Conservation (phyloP, 768 basidiomycete species). For the Pisolithus tinctorius region DNA sequence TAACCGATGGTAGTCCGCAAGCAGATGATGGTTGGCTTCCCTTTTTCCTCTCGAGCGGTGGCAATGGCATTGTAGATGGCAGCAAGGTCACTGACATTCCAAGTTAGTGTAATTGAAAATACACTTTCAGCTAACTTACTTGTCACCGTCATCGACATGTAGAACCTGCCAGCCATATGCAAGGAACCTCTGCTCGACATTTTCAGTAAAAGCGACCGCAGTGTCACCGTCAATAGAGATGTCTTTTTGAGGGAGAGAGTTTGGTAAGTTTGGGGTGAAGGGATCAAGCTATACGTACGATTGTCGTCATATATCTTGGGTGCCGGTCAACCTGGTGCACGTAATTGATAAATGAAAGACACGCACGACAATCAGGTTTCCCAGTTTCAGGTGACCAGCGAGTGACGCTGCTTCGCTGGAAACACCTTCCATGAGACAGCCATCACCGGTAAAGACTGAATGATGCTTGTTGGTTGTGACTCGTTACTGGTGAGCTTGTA, state of each 20-base stretch:
- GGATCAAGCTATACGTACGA: slow-evolving; percentile 43
- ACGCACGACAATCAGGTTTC: slow-evolving; percentile 85
- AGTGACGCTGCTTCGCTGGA: slow-evolving; percentile 88
- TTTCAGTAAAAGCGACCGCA: slow-evolving; percentile 87
- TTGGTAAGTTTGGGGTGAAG: slow-evolving; percentile 3
- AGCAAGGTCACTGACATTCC: slow-evolving; percentile 56
- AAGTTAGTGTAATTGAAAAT: slow-evolving; percentile 7
- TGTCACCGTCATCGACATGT: slow-evolving; percentile 73
- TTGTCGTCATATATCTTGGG: slow-evolving; percentile 90
- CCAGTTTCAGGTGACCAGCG: slow-evolving; percentile 90
- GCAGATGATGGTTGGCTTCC: slow-evolving; percentile 82
- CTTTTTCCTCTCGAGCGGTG: slow-evolving; percentile 66
- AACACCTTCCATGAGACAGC: slow-evolving; percentile 96
- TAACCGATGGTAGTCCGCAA: slow-evolving; percentile 89
- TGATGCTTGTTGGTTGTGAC: slow-evolving; percentile 3
- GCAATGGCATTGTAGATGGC: slow-evolving; percentile 74
- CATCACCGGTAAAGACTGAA: slow-evolving; percentile 86
- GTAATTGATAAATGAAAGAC: slow-evolving; percentile 9
- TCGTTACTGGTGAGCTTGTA: not conserved
- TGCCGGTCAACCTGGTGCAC: slow-evolving; percentile 11
- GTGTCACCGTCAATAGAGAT: slow-evolving; percentile 97
- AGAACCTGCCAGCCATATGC: slow-evolving; percentile 95
- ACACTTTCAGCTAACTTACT: slow-evolving; percentile 31
- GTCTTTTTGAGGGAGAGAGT: slow-evolving; percentile 38
- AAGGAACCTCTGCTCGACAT: slow-evolving; percentile 82